Conservation (phyloP, 495 filamentous ascomycete genomes). For the Terfezia claveryi region DNA sequence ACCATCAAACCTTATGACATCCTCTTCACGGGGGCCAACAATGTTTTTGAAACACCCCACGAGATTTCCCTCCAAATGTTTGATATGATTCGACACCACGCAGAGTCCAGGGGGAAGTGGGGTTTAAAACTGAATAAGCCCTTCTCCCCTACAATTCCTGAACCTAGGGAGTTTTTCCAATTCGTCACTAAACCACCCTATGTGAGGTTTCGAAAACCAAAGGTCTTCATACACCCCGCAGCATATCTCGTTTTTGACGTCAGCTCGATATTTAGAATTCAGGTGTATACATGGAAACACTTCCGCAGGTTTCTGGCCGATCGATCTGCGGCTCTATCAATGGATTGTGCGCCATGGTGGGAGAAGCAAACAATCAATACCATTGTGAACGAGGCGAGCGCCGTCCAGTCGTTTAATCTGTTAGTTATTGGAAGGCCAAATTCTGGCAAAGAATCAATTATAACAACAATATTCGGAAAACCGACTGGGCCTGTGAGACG, state of each 20-base stretch:
- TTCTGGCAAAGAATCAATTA: conserved; percentile 2
- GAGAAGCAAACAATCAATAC: conserved; percentile 5
- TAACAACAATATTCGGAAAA: conserved; percentile 6
- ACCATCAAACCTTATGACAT: conserved; percentile 1
- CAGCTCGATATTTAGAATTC: conserved; percentile 4
- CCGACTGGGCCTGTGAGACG: background rate
- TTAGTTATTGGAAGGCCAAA: conserved; percentile 4
- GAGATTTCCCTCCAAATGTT: conserved; percentile 8
- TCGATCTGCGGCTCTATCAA: background rate
- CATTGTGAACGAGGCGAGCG: background rate
- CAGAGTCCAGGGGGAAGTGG: background rate
- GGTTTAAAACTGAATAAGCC: conserved; percentile 6
- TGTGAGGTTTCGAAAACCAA: background rate
- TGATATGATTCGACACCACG: conserved; percentile 7
- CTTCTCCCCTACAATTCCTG: background rate
- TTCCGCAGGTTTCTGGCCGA: conserved; percentile 7
- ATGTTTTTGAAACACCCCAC: conserved; percentile 5
- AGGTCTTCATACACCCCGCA: conserved; percentile 8
- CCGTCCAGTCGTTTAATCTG: conserved; percentile 2
- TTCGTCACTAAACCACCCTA: conserved; percentile 6
- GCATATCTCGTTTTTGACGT: conserved; percentile 10
- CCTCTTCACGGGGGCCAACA: conserved; percentile 5
- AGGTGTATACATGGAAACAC: conserved; percentile 5
- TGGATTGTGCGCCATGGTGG: conserved; percentile 5
- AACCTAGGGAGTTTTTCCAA: conserved; percentile 2